Conservation (phyloP, 2,329 filamentous ascomycete species). For the Ophiostoma pallidulum region DNA sequence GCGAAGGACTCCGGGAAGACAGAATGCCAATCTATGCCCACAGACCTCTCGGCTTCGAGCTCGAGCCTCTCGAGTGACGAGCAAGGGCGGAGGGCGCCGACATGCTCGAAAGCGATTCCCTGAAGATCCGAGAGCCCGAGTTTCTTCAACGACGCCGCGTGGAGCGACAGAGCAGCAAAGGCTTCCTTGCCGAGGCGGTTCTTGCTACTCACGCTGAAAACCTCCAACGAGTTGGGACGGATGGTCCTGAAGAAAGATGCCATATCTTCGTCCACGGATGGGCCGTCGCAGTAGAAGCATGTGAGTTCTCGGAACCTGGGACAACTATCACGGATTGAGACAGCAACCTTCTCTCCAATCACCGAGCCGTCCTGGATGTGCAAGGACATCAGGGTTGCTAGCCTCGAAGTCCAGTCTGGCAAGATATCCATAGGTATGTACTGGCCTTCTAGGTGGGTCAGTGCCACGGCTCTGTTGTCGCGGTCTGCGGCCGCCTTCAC, state of each 20-base stretch:
- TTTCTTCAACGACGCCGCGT: conserved; percentile 27
- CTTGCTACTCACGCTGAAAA: conserved; percentile 48
- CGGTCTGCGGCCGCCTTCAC: conserved; percentile 29
- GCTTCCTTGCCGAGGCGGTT: conserved; percentile 45
- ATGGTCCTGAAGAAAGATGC: conserved; percentile 49
- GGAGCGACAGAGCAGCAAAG: conserved; percentile 42
- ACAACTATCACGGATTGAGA: conserved; percentile 47
- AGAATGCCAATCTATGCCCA: conserved; percentile 16
- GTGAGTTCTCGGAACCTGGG: conserved; percentile 51
- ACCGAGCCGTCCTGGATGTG: conserved; percentile 52
- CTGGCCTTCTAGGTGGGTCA: conserved; percentile 50
- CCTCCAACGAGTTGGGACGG: conserved; percentile 44
- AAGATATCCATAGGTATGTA: conserved; percentile 41
- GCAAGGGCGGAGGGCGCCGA: conserved; percentile 26
- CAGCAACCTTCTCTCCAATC: conserved; percentile 44
- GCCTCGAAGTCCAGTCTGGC: conserved; percentile 47
- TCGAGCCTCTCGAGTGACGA: conserved; percentile 25
- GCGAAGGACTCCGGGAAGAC: conserved; percentile 20
- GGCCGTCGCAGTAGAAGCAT: conserved; percentile 38
- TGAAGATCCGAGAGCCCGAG: conserved; percentile 26
- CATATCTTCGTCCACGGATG: conserved; percentile 46
- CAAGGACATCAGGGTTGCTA: conserved; percentile 49
- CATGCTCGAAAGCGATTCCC: conserved; percentile 19
- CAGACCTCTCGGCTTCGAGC: conserved; percentile 23
- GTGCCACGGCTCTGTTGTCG: conserved; percentile 35